Evolutionary conservation across 179 eudicot genomes (phyloP).

Genomic region (Drosera spatulata): DNA sequence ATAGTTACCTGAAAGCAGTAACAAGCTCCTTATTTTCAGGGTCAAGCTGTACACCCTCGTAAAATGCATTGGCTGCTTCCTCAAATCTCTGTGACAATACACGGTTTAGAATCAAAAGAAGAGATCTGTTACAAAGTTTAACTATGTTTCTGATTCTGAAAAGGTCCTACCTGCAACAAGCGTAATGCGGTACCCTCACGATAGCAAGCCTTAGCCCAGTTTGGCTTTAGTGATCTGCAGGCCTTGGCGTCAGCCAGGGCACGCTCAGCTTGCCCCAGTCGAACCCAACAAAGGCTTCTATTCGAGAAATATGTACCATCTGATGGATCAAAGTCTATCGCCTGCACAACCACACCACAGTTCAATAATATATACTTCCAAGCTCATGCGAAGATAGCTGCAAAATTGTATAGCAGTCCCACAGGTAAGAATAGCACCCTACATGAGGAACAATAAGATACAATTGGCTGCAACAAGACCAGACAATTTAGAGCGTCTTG

Average conservation of each 20-base stretch:
- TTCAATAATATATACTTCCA: too few species aligned
- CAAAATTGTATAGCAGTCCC: neutral
- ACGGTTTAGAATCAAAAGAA: neutral
- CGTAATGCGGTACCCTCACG: constrained; percentile 95
- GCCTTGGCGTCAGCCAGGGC: constrained; percentile 76
- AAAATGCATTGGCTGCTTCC: constrained; percentile 93
- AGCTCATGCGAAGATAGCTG: neutral
- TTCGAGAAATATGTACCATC: constrained; percentile 79
- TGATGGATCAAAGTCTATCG: constrained; percentile 76
- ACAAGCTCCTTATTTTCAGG: constrained; percentile 92
- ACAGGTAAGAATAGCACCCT: too few species aligned
- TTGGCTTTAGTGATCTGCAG: constrained; percentile 66
- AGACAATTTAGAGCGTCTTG: too few species aligned
- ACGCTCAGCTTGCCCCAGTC: constrained; percentile 75
- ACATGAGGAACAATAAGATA: too few species aligned
- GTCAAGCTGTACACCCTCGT: constrained; percentile 79
- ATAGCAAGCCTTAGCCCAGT: constrained; percentile 91
- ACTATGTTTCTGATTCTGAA: neutral
- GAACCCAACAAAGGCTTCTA: constrained; percentile 94
- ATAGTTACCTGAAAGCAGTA: constrained; percentile 65
- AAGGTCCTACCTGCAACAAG: constrained; percentile 42
- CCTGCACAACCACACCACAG: constrained; percentile 28
- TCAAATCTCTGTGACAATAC: constrained; percentile 61
- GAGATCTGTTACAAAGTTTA: too few species aligned
- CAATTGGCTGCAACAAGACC: too few species aligned